phyloP scores from a whole-genome alignment of 371 early-diverging fungal species.

The Choanephora cucurbitarum region DNA sequence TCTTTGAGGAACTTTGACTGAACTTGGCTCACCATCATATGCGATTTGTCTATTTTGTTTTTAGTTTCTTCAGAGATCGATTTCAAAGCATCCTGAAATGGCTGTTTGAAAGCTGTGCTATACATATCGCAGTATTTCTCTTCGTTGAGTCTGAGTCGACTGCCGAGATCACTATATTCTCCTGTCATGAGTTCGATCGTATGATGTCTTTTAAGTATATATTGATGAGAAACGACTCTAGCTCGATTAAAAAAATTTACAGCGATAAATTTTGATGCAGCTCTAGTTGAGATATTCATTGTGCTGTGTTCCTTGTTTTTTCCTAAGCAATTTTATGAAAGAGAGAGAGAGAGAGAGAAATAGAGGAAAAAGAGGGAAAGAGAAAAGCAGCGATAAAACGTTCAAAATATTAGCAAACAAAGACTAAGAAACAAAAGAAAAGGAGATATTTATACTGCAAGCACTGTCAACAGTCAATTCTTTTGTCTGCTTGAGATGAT shows the following conservation, averaged over 20 bases:
- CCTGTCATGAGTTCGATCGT: neutral
- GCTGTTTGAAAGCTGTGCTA: conserved; percentile 27
- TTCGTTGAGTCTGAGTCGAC: conserved; percentile 28
- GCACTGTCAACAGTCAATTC: too few relatives aligned
- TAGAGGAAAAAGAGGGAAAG: too few relatives aligned
- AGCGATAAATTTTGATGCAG: neutral
- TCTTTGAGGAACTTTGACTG: conserved; percentile 52
- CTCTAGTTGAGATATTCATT: neutral
- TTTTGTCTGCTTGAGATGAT: too few relatives aligned
- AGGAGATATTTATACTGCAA: too few relatives aligned
- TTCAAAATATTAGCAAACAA: too few relatives aligned
- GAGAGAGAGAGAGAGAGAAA: neutral
- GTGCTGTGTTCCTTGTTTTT: too few relatives aligned
- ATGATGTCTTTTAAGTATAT: neutral
- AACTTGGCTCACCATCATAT: conserved; percentile 45
- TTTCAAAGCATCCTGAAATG: conserved; percentile 5
- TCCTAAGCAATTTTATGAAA: neutral
- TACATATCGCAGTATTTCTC: conserved; percentile 24
- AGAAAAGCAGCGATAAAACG: too few relatives aligned
- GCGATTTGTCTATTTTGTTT: conserved; percentile 30
- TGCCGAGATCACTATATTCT: neutral
- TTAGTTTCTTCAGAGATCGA: conserved; percentile 24
- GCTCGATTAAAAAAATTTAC: neutral
- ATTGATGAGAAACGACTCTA: neutral
- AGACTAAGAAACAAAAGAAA: too few relatives aligned